These are phyloP conservation scores for Fusarium dimerum DNA, from an alignment of 2,329 filamentous ascomycete species.

Conservation along the genomic window DNA sequence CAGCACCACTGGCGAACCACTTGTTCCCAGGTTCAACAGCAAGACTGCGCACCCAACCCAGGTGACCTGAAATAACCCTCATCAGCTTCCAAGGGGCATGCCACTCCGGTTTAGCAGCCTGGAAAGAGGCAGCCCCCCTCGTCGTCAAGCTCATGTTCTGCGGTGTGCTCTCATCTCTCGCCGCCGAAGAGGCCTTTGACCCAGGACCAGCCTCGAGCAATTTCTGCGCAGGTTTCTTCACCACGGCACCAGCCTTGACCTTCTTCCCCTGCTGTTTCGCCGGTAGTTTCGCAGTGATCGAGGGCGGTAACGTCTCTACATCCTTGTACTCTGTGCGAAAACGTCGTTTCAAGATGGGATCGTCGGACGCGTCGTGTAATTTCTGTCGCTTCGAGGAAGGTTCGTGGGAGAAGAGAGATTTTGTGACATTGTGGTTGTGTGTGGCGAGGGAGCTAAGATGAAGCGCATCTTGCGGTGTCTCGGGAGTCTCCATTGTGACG, in stretches of 20 bases:
- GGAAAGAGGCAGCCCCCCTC: constrained; percentile 30
- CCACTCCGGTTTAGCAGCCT: constrained; percentile 79
- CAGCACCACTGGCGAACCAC: constrained; percentile 95
- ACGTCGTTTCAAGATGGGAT: constrained; percentile 44
- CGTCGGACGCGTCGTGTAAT: constrained; percentile 36
- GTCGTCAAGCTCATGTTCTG: constrained; percentile 36
- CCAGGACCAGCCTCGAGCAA: constrained; percentile 39
- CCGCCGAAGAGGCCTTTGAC: constrained; percentile 36
- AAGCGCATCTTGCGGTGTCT: constrained; percentile 34
- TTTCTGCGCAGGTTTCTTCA: constrained; percentile 35
- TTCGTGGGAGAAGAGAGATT: constrained; percentile 33
- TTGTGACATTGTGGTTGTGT: constrained; percentile 37
- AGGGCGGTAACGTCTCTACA: constrained; percentile 74
- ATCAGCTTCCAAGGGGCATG: constrained; percentile 98
- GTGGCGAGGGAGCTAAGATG: constrained; percentile 37
- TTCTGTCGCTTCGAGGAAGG: constrained; percentile 40
- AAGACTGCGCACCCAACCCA: constrained; percentile 89
- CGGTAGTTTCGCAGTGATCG: constrained; percentile 78
- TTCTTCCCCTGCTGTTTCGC: constrained; percentile 39
- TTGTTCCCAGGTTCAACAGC: constrained; percentile 95
- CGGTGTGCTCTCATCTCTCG: constrained; percentile 17
- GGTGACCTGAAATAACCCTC: constrained; percentile 93
- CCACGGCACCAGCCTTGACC: constrained; percentile 50
- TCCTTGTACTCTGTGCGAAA: constrained; percentile 75
- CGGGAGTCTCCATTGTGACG: constrained; percentile 36